These are phyloP conservation scores for Podospora anserina DNA, from an alignment of 495 filamentous ascomycete genomes.

Conservation along the genomic window DNA sequence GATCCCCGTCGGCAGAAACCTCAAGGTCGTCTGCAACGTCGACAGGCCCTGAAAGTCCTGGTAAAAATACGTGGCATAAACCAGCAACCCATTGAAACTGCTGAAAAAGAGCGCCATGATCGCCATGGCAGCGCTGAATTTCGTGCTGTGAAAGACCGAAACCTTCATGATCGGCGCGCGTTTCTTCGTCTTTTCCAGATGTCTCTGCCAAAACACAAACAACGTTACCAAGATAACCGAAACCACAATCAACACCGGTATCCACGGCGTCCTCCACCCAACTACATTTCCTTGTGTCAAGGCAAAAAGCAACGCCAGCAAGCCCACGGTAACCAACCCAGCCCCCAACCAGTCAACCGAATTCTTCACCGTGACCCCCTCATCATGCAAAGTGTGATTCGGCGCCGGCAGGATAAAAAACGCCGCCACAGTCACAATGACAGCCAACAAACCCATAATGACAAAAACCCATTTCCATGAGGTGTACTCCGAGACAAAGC, in stretches of 20 bases:
- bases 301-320: conserved; percentile 60
- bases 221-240: conserved; percentile 54
- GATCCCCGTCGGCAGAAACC: conserved; percentile 60
- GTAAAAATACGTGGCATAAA: conserved; percentile 62
- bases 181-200: conserved; percentile 45
- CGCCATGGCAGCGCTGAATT: conserved; percentile 57
- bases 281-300: conserved; percentile 61
- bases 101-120: conserved; percentile 60
- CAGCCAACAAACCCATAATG: conserved; percentile 60
- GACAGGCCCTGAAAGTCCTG: conserved; percentile 56
- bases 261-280: conserved; percentile 66
- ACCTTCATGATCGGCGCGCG: conserved; percentile 58
- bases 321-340: conserved; percentile 58
- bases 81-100: conserved; percentile 56
- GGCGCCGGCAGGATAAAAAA: conserved; percentile 64
- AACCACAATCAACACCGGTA: conserved; percentile 60
- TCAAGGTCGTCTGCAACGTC: conserved; percentile 55
- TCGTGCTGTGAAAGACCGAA: conserved; percentile 50
- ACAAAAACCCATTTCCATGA: conserved; percentile 66
- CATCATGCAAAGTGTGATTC: conserved; percentile 30
- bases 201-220: conserved; percentile 65
- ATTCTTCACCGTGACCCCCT: conserved; percentile 26
- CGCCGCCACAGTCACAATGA: conserved; percentile 56
- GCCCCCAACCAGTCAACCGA: conserved; percentile 66
- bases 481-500: conserved; percentile 53